Conservation (phyloP, 1,284 basidiomycete species). For the Microbotryum scabiosae region DNA sequence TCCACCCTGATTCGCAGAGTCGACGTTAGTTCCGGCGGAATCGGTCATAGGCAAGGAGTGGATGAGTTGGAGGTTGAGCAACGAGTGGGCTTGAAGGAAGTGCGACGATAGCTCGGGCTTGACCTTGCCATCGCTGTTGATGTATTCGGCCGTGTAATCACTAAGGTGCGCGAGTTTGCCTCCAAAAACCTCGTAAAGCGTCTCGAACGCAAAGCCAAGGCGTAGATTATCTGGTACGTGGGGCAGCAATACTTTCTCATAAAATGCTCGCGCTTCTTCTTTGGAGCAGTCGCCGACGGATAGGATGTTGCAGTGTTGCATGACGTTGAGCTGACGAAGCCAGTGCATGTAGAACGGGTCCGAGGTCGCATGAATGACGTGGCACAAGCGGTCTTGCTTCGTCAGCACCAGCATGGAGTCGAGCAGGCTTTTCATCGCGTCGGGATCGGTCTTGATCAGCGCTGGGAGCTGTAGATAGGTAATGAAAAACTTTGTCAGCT, state of each 20-base stretch:
- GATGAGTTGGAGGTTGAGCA: conserved; percentile 36
- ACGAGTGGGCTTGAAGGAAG: conserved; percentile 33
- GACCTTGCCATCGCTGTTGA: conserved; percentile 38
- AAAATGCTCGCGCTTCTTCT: conserved; percentile 57
- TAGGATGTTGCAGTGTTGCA: conserved; percentile 50
- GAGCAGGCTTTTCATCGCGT: conserved; percentile 69
- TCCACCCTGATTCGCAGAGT: background rate
- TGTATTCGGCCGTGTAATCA: conserved; percentile 60
- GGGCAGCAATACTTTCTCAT: conserved; percentile 54
- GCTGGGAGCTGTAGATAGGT: conserved; percentile 34
- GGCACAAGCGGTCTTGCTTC: conserved; percentile 70
- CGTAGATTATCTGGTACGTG: conserved; percentile 54
- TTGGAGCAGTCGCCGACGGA: conserved; percentile 69
- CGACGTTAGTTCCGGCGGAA: conserved; percentile 1
- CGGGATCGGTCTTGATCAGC: conserved; percentile 57
- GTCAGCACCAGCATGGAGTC: conserved; percentile 75
- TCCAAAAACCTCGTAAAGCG: conserved; percentile 64
- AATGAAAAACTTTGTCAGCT: no score
- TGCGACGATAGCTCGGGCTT: conserved; percentile 26
- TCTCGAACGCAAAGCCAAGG: conserved; percentile 55
- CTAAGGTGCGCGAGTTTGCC: conserved; percentile 71
- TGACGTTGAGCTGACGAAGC: conserved; percentile 29
- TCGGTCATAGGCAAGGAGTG: conserved; percentile 17
- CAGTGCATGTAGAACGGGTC: conserved; percentile 68
- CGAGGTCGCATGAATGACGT: conserved; percentile 71